These are phyloP conservation scores for Plenodomus biglobosus DNA, from an alignment of 2,329 filamentous ascomycete genomes.

Conservation along the genomic window DNA sequence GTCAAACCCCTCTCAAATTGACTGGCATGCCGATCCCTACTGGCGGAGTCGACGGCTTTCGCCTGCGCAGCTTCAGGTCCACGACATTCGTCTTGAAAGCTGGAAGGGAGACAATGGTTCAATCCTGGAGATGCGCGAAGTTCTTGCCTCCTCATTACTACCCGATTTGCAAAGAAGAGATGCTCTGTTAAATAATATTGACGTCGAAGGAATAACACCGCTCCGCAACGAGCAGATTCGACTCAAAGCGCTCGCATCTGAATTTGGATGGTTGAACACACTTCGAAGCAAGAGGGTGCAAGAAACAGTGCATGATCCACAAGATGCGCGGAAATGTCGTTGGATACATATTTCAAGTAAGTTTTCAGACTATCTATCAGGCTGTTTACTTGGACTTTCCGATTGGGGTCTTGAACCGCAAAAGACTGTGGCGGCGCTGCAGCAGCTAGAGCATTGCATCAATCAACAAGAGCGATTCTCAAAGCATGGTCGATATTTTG, in stretches of 20 bases:
- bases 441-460: conserved; percentile 42
- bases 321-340: conserved; percentile 38
- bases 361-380: conserved; percentile 44
- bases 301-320: conserved; percentile 26
- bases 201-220: conserved; percentile 9
- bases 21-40: conserved; percentile 42
- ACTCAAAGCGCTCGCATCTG: conserved; percentile 38
- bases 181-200: conserved; percentile 5
- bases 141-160: conserved; percentile 38
- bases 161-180: conserved; percentile 35
- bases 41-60: conserved; percentile 46
- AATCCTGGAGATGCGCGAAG: conserved; percentile 45
- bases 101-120: conserved; percentile 34
- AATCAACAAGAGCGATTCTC: conserved; percentile 48
- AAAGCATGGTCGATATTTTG: conserved; percentile 49
- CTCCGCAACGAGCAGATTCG: conserved; percentile 43
- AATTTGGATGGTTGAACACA: conserved; percentile 49
- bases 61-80: conserved; percentile 44
- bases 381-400: conserved; percentile 36
- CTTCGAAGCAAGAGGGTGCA: conserved; percentile 41
- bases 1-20: conserved; percentile 6
- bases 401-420: conserved; percentile 31
- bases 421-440: conserved; percentile 21
- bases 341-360: conserved; percentile 51
- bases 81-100: conserved; percentile 44